Conservation (phyloP, 140 eudicot species). For the Stevia rebaudiana region DNA sequence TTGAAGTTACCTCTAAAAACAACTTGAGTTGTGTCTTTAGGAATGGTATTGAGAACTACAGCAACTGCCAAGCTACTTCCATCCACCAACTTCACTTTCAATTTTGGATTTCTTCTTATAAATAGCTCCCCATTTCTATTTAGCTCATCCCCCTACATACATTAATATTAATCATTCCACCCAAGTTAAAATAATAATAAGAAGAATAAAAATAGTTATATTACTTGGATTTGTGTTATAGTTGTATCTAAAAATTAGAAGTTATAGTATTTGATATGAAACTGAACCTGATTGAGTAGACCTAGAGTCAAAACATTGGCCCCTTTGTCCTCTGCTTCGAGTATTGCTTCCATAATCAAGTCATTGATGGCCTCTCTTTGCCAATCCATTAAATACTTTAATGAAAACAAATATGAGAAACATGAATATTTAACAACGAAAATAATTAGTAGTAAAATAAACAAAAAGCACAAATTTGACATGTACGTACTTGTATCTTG, state of each 20-base stretch:
- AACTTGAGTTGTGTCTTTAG: conserved; percentile 54
- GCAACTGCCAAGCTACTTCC: conserved; percentile 71
- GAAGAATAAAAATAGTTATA: no score
- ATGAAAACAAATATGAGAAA: not conserved
- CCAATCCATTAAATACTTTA: conserved; percentile 44
- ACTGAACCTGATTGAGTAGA: conserved; percentile 49
- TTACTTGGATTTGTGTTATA: no score
- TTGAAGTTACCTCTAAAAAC: conserved; percentile 35
- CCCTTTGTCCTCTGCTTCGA: conserved; percentile 47
- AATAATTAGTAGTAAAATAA: not conserved
- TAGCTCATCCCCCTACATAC: conserved; percentile 39
- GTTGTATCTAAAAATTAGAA: no score
- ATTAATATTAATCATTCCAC: not conserved
- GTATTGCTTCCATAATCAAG: conserved; percentile 52
- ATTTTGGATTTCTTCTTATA: conserved; percentile 40
- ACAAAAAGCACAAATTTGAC: not conserved
- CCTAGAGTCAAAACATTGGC: conserved; percentile 54
- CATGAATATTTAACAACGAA: not conserved
- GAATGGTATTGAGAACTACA: conserved; percentile 52
- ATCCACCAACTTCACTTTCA: conserved; percentile 61
- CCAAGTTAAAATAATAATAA: no score
- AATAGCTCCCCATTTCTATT: conserved; percentile 47
- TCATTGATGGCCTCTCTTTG: conserved; percentile 42
- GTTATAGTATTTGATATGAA: not conserved
- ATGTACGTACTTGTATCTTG: conserved; percentile 47